A percentile compares a stretch with the other conserved stretches of the same genome.
phyloP scores from a whole-genome alignment of 2,329 filamentous ascomycete genomes.

The Didymosphaeria variabile region DNA sequence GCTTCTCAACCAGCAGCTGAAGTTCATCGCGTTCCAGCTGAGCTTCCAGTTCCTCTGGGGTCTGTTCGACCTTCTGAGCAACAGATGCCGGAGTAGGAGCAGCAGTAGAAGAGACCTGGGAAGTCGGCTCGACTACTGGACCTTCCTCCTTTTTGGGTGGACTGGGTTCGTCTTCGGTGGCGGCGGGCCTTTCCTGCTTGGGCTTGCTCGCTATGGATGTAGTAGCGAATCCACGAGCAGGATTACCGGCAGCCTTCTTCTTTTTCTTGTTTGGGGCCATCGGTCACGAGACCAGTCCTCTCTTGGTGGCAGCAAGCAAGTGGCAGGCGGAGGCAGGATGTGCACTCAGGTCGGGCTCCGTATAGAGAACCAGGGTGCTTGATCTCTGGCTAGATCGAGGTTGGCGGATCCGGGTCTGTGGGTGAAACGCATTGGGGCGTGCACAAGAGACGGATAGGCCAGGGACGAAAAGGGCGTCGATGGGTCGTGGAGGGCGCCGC shows the following conservation, averaged over 20 bases:
- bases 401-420: slow-evolving; percentile 34
- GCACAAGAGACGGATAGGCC: slow-evolving; percentile 19
- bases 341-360: slow-evolving; percentile 31
- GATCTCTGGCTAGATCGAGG: slow-evolving; percentile 47
- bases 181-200: slow-evolving; percentile 56
- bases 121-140: slow-evolving; percentile 14
- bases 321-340: slow-evolving; percentile 26
- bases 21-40: slow-evolving; percentile 92
- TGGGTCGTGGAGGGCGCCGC: slow-evolving; percentile 20
- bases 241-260: slow-evolving; percentile 87
- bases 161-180: slow-evolving; percentile 30
- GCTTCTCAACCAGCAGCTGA: slow-evolving; percentile 85
- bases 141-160: slow-evolving; percentile 14
- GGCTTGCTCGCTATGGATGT: slow-evolving; percentile 88
- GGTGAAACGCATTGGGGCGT: slow-evolving; percentile 46
- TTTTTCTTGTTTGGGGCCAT: slow-evolving; percentile 83
- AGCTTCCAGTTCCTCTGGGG: slow-evolving; percentile 87
- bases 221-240: slow-evolving; percentile 91
- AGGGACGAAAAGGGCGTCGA: slow-evolving; percentile 15
- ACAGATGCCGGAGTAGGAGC: slow-evolving; percentile 35
- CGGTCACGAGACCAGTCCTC: slow-evolving; percentile 46
- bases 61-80: slow-evolving; percentile 59
- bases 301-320: slow-evolving; percentile 15
- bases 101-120: slow-evolving; percentile 13
- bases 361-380: slow-evolving; percentile 49